Conservation (phyloP, 164 flowering plant genomes). For the Pachysandra terminalis region DNA sequence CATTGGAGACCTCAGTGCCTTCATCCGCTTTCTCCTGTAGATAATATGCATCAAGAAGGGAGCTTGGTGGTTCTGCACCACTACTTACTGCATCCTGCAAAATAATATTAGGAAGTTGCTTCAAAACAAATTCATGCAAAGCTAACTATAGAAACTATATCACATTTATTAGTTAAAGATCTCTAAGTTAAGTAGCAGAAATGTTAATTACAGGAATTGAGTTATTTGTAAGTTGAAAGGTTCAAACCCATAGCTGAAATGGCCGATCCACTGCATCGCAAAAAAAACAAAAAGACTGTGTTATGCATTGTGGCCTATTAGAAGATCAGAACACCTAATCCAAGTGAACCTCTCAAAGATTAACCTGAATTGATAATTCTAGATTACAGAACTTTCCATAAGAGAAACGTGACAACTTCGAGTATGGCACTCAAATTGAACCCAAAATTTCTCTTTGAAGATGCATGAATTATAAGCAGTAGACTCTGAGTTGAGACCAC, state of each 20-base stretch:
- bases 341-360: not conserved
- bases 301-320: not conserved
- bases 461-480: not conserved
- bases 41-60: slow-evolving; percentile 63
- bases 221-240: not conserved
- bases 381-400: not conserved
- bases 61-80: slow-evolving; percentile 26
- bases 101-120: slow-evolving; percentile 14
- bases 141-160: not conserved
- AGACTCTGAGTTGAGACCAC: no score
- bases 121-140: slow-evolving; percentile 7
- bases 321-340: not conserved
- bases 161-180: not conserved
- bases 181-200: not conserved
- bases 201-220: not conserved
- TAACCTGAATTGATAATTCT: not conserved
- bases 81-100: slow-evolving; percentile 40
- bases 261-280: not conserved
- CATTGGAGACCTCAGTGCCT: slow-evolving; percentile 17
- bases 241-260: not conserved
- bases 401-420: not conserved
- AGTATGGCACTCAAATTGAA: not conserved
- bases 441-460: not conserved
- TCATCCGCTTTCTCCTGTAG: slow-evolving; percentile 37
- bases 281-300: no score